Percentiles rank a stretch among this genome's conserved stretches.
phyloP scores from a whole-genome alignment of 2,329 filamentous ascomycete genomes.

The Aspergillus glaucus region DNA sequence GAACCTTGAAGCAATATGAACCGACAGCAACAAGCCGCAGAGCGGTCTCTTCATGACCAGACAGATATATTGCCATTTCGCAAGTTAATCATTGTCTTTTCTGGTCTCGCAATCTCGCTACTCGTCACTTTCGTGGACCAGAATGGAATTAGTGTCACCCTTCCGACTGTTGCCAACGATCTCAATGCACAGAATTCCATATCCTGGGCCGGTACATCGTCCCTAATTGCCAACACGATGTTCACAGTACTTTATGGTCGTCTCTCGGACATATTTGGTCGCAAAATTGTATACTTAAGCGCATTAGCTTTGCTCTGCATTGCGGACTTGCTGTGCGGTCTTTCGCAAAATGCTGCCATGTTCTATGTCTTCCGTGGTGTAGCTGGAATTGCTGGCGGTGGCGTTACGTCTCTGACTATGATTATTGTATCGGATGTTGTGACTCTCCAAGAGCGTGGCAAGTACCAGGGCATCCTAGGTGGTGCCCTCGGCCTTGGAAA shows the following conservation, averaged over 20 bases:
- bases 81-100: constrained; percentile 45
- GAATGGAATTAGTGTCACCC: constrained; percentile 49
- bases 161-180: constrained; percentile 49
- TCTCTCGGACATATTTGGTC: constrained; percentile 55
- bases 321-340: constrained; percentile 54
- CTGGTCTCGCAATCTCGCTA: constrained; percentile 47
- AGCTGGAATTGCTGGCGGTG: constrained; percentile 57
- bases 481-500: constrained; percentile 42
- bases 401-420: constrained; percentile 54
- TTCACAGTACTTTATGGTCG: constrained; percentile 61
- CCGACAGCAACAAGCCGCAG: constrained; percentile 33
- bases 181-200: constrained; percentile 43
- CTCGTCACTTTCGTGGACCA: constrained; percentile 54
- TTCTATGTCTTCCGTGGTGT: constrained; percentile 57
- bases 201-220: constrained; percentile 67
- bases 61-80: constrained; percentile 51
- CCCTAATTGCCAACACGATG: constrained; percentile 59
- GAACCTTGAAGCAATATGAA: constrained; percentile 16
- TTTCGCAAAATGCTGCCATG: constrained; percentile 50
- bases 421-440: constrained; percentile 58
- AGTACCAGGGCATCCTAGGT: constrained; percentile 46
- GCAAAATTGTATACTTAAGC: constrained; percentile 53
- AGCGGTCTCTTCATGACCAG: constrained; percentile 48
- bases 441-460: constrained; percentile 53
- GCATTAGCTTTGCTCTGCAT: constrained; percentile 49